Evolutionary conservation across 176 grass and related monocot species (phyloP), one percentile per base, ranked within the genome.

Genomic region (Tuctoria greenei): DNA sequence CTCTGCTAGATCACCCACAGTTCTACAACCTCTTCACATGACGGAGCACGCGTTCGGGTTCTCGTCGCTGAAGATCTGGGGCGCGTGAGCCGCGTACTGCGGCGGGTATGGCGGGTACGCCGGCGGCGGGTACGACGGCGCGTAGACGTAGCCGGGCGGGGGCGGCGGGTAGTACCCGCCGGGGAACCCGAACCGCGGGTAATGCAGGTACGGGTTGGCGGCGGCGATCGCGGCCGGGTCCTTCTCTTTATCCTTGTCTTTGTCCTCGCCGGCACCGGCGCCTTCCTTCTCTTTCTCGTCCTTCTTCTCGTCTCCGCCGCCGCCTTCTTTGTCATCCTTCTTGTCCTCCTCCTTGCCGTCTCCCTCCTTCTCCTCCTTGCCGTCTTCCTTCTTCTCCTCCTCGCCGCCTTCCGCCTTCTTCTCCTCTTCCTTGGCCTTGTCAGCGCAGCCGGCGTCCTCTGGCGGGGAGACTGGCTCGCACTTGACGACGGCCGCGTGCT

Each of bases 1-100:
- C 78, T 64, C 64, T n/a, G n/a, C n/a, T 82, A 81, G 75, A 82
- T n/a, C 72, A 10, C 72, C 27, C 27, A 42, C 51, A 12, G 25
- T 71, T 79, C 47, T 74, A n/a, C n/a, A n/a, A 62, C 35, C 42
- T 71, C 69, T 81, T 85, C 88, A 96, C 86, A 96, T 96, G 6
- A 87, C 41, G 2, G 77, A 79, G 84, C 93, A 96, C 27, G 93
- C 93, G 63, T 96, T 92, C 0, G 93, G 93, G 78, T 96, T 96
- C 69, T 96, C 93, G 60, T 96, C 93, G 61, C 92, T 96, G 72
- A 96, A 96, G 42, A 89, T 74, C 81, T 96, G 78, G 2, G 89
- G 84, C 7, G 93, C 69, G 64, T 83, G 66, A 3, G 63, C 4
- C 21, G 43, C 44, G 67, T 81, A 49, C 18, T 51, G 26, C 13